A percentile compares a stretch with the other conserved stretches of the same genome.
Conservation (phyloP, 805 yeast species). For the Wickerhamomyces strasburgensis region DNA sequence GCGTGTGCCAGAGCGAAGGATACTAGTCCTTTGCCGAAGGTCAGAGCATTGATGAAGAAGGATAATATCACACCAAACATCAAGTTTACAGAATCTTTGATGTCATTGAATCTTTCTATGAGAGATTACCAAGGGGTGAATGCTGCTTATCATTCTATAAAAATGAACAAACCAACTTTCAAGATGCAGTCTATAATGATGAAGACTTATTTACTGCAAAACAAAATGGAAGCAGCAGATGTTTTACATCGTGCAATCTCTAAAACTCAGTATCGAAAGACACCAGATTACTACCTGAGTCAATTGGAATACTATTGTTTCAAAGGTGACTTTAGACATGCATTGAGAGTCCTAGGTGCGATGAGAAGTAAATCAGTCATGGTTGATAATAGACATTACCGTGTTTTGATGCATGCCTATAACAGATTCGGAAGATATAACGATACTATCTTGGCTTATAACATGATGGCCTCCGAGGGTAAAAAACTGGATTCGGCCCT, state of each 20-base stretch:
- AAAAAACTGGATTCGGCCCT: constrained; percentile 24
- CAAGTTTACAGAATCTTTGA: constrained; percentile 11
- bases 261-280: not conserved
- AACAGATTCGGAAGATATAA: constrained; percentile 24
- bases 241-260: constrained; percentile 2
- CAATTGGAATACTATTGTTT: constrained; percentile 8
- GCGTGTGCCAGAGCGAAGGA: constrained; percentile 14
- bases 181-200: constrained; percentile 11
- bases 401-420: constrained; percentile 27
- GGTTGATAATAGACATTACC: constrained; percentile 25
- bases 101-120: constrained; percentile 10
- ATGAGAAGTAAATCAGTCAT: constrained; percentile 22
- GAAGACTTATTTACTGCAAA: constrained; percentile 13
- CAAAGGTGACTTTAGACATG: constrained; percentile 24
- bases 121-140: constrained; percentile 12
- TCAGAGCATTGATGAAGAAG: constrained; percentile 12
- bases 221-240: constrained; percentile 9
- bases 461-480: constrained; percentile 23
- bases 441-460: constrained; percentile 25
- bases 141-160: constrained; percentile 2
- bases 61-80: constrained; percentile 10
- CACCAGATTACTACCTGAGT: constrained; percentile 3
- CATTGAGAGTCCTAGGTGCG: constrained; percentile 26
- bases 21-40: constrained; percentile 6
- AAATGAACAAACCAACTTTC: constrained; percentile 2